Evolutionary conservation across 371 early-diverging fungal genomes (phyloP).

Genomic region (Mortierella sp.): DNA sequence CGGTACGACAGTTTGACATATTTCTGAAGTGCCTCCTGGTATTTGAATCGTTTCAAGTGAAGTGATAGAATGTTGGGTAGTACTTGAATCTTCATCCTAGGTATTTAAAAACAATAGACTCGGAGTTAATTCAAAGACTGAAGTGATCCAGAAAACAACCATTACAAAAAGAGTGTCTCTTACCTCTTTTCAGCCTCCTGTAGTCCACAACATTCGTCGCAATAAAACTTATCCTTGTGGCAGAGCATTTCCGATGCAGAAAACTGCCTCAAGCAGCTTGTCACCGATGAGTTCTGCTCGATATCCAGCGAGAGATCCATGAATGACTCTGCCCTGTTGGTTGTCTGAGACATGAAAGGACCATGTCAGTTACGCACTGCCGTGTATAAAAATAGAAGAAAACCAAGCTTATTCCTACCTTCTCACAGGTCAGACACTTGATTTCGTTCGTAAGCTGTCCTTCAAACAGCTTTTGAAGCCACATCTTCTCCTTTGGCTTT

Average conservation of each 20-base stretch:
- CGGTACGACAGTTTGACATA: constrained; percentile 95
- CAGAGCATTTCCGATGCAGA: constrained; percentile 94
- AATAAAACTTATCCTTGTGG: constrained; percentile 96
- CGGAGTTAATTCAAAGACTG: too few species aligned
- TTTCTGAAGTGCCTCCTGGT: constrained; percentile 90
- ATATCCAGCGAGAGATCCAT: constrained; percentile 97
- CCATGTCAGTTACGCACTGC: background rate
- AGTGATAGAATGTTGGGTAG: constrained; percentile 95
- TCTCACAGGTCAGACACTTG: constrained; percentile 95
- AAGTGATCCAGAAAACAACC: background rate
- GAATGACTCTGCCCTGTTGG: constrained; percentile 94
- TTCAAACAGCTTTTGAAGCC: constrained; percentile 97
- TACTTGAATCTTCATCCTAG: constrained; percentile 94
- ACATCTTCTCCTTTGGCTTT: constrained; percentile 68
- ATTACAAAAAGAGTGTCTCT: background rate
- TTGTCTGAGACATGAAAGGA: constrained; percentile 67
- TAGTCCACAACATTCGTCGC: constrained; percentile 92
- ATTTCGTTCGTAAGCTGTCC: constrained; percentile 96
- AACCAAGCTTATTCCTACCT: constrained; percentile 61
- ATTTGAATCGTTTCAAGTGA: constrained; percentile 97
- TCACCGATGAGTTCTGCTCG: constrained; percentile 94
- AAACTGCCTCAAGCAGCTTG: constrained; percentile 92
- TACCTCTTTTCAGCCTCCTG: constrained; percentile 97
- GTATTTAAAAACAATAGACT: background rate
- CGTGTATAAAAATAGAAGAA: too few species aligned